Conservation (phyloP, 768 basidiomycete genomes). For the Gymnopilus junonius region DNA sequence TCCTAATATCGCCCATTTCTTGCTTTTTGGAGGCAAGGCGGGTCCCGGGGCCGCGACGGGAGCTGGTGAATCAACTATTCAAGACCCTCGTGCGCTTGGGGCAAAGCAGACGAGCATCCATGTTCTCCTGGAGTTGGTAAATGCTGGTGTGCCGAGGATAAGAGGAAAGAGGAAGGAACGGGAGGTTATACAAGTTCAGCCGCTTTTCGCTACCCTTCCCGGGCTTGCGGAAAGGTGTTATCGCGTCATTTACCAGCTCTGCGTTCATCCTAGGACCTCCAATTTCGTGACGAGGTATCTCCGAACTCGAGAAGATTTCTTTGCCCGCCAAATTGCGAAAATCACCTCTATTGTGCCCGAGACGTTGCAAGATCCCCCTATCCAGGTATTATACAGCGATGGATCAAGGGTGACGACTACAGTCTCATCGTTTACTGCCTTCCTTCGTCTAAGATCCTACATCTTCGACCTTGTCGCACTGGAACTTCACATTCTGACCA, state of each 20-base stretch:
- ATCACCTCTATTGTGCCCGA: constrained; percentile 70
- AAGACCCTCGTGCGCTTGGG: constrained; percentile 79
- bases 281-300: constrained; percentile 84
- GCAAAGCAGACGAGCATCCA: constrained; percentile 77
- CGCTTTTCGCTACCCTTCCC: constrained; percentile 70
- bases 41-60: not conserved
- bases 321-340: constrained; percentile 79
- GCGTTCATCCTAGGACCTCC: constrained; percentile 84
- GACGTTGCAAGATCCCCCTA: constrained; percentile 48
- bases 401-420: constrained; percentile 72
- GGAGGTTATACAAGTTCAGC: constrained; percentile 39
- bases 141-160: constrained; percentile 67
- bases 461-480: constrained; percentile 86
- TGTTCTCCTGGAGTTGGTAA: constrained; percentile 78
- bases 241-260: constrained; percentile 82
- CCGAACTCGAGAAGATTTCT: constrained; percentile 88
- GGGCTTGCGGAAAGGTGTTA: constrained; percentile 86
- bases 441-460: constrained; percentile 82
- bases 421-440: constrained; percentile 69
- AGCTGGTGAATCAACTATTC: constrained; percentile 65
- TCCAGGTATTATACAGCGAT: constrained; percentile 72
- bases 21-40: constrained; percentile 74
- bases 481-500: constrained; percentile 86
- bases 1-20: constrained; percentile 87
- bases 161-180: constrained; percentile 47